Evolutionary conservation across 2,329 filamentous ascomycete genomes (phyloP), one percentile per base, ranked within the genome.

Genomic region (Trichophaea hybrida): DNA sequence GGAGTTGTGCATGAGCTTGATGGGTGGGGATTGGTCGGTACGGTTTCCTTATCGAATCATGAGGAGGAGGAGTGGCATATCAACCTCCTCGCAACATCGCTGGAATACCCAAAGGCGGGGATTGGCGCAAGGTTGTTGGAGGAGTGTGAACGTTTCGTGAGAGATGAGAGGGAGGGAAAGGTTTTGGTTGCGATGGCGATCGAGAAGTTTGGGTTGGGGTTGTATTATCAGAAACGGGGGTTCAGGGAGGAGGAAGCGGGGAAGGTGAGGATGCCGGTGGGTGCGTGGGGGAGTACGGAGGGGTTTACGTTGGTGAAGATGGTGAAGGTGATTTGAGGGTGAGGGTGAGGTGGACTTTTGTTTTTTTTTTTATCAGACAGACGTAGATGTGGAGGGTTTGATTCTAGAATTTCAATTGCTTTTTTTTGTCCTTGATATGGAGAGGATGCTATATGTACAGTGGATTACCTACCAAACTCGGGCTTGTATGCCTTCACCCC

Each of bases 401-500:
- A 24, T 43, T 43, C 38, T 43, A 43, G 15, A 43, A 12, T 12
- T 12, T 12, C 38, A 43, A 43, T 12, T 2, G 15, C 38, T 43
- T 43, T 43, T 43, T 43, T 43, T 43, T 43, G 15, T 15, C 38
- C 38, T 43, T 43, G 15, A 12, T 12, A 12, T 15, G 15, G 15
- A 43, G 15, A 43, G 10, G 10, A 24, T 24, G 24, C 24, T 24
- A 24, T 24, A 24, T 24, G 24, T 24, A 24, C 24, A 24, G 24
- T 24, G 24, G 24, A 24, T 24, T 51, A 51, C 49, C 67, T 63
- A 62, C 76, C 75, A 68, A 79, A 85, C 55, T 84, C 82, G 5
- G 83, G 79, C 71, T 81, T 80, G 67, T 78, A 85, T 6, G 77
- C 76, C 68, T 75, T 75, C 4, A 82, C 75, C 10, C 81, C 83